Percentiles rank a stretch among this genome's conserved stretches.
Conservation (phyloP, 305 asterid genomes). For the Fraxinus albicans region DNA sequence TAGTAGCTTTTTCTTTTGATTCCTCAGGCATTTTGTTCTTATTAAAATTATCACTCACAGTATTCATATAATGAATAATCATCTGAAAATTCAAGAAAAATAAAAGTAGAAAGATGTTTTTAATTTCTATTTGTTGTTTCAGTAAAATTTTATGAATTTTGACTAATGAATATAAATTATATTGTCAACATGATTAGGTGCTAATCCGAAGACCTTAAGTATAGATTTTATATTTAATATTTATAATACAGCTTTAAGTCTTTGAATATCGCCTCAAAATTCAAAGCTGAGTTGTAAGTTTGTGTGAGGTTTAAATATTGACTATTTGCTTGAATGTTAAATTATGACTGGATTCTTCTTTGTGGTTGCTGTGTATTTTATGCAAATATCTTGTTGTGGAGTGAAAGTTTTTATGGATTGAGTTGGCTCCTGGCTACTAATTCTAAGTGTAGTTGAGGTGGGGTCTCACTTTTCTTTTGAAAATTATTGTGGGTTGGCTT, state of each 20-base stretch:
- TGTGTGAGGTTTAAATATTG: background rate
- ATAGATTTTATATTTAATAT: background rate
- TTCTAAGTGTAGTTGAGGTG: background rate
- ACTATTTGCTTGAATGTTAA: background rate
- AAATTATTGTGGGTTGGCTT: slow-evolving; percentile 25
- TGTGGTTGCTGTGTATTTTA: background rate
- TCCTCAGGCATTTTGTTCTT: no score
- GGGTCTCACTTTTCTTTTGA: slow-evolving; percentile 17
- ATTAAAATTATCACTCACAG: no score
- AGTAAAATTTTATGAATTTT: no score
- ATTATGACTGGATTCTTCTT: background rate
- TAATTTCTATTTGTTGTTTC: no score
- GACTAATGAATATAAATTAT: no score
- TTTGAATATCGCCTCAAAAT: background rate
- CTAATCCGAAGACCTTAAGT: no score
- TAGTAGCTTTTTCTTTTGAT: no score
- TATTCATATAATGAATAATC: no score
- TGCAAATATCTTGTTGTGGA: background rate
- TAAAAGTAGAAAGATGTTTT: no score
- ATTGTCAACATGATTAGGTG: no score
- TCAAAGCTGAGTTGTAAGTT: background rate
- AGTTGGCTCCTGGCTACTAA: background rate
- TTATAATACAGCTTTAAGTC: background rate
- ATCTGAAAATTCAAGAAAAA: no score
- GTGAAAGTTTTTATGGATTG: background rate